Conservation (phyloP, 2,329 filamentous ascomycete species). For the Phyllosticta ampelicida region DNA sequence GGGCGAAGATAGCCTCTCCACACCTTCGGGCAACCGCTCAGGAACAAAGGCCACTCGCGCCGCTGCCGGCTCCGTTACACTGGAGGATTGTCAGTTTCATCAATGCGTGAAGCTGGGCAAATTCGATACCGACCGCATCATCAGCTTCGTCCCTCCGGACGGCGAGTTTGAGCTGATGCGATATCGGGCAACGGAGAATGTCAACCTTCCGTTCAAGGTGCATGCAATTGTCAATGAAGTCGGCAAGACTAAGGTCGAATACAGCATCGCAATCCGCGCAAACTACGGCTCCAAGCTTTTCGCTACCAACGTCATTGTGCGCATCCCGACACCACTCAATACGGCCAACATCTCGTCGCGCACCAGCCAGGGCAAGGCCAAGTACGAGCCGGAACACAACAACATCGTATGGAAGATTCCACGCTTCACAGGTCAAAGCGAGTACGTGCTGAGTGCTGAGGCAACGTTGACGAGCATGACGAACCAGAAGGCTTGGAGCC, state of each 20-base stretch:
- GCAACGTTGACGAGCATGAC: slow-evolving; percentile 94
- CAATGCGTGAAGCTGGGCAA: slow-evolving; percentile 97
- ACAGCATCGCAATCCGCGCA: slow-evolving; percentile 92
- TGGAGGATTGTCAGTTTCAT: slow-evolving; percentile 98
- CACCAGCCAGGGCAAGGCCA: slow-evolving; percentile 91
- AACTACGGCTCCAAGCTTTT: slow-evolving; percentile 97
- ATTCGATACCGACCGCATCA: slow-evolving; percentile 93
- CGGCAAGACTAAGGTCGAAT: slow-evolving; percentile 94
- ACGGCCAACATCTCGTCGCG: slow-evolving; percentile 89
- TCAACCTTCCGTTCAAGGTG: slow-evolving; percentile 97
- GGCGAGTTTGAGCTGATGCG: slow-evolving; percentile 98
- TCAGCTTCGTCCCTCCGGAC: slow-evolving; percentile 92
- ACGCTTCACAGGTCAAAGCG: slow-evolving; percentile 94
- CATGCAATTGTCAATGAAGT: slow-evolving; percentile 98
- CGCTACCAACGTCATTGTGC: slow-evolving; percentile 88
- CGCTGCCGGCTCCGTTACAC: slow-evolving; percentile 84
- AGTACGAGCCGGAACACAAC: slow-evolving; percentile 97
- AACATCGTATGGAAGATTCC: slow-evolving; percentile 99
- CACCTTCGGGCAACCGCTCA: slow-evolving; percentile 60
- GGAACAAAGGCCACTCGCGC: slow-evolving; percentile 88
- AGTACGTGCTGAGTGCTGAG: slow-evolving; percentile 90
- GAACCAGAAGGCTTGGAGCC: slow-evolving; percentile 92
- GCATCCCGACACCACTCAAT: slow-evolving; percentile 92
- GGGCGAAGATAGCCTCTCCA: slow-evolving; percentile 53
- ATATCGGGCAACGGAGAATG: slow-evolving; percentile 95